Base-by-base conservation (phyloP, 768 basidiomycete genomes). In the Punctularia strigosozonata region DNA sequence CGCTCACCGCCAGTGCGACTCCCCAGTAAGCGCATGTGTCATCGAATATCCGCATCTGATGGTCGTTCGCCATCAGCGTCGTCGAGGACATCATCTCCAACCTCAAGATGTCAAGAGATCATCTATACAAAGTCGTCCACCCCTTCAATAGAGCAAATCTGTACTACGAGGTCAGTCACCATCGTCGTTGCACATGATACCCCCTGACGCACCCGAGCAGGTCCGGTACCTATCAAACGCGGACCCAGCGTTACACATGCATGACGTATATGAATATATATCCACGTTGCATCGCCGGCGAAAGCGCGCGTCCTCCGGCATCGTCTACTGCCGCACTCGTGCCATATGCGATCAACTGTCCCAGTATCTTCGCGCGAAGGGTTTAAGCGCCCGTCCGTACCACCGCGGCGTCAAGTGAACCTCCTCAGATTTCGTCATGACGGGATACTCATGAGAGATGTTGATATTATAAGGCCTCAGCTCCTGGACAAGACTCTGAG, bases 1-100 rank as follows among this genome's bases (percentile, higher is more conserved):
- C 87, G 3, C 57, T 90, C 26, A 90, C 86, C 1, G 86, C 87
- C 2, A 86, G 82, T 12, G 86, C 87, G 3, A 90, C 87, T 5
- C 56, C 74, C 31, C 56, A 58, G 83, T 85, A 55, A 20, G 71
- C 55, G 10, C 17, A 20, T 42, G 36, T 23, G 18, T 40, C 32
- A 22, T 13, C 15, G 18, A n/a, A 5, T 7, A 18, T 39, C 14
- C 42, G 18, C n/a, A 17, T 10, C 13, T 38, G 10, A 20, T 15
- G 13, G 13, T 10, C 28, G 10, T 30, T 10, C 10, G 28, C 10
- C 15, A 30, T 7, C 47, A 89, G 84, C 20, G 85, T 90, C 12
- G 79, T 81, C 44, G 57, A 60, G 7, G 86, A 89, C 48, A 86
- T 90, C 41, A 64, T 86, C 28, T 56, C 61, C 20, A 84, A 64